Percentiles rank a stretch among this genome's conserved stretches.
These are phyloP conservation scores for Acanthamoeba royreba DNA, from an alignment of 208 protist species.

Conservation along the genomic window DNA sequence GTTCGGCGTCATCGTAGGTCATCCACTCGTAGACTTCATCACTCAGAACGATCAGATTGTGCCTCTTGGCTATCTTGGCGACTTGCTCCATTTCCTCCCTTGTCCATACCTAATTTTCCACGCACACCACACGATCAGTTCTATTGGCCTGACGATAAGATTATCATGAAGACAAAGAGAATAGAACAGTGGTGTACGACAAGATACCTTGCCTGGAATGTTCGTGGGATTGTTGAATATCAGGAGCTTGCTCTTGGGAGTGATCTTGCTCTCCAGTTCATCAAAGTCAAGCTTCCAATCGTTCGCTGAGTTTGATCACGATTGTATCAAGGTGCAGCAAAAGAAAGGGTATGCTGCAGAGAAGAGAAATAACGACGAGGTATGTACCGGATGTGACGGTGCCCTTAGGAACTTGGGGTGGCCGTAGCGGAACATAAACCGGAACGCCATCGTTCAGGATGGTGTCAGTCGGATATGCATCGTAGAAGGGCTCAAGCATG, in stretches of 20 bases:
- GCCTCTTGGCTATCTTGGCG: constrained; percentile 78
- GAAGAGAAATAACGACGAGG: background rate
- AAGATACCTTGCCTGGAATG: constrained; percentile 79
- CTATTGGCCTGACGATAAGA: background rate
- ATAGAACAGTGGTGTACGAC: constrained; percentile 59
- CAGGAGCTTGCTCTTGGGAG: constrained; percentile 82
- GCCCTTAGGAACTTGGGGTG: background rate
- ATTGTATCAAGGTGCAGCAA: background rate
- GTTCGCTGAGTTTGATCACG: background rate
- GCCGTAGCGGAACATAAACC: constrained; percentile 81
- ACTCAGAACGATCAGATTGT: constrained; percentile 57
- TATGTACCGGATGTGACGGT: background rate
- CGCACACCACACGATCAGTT: background rate
- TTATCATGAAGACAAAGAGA: background rate
- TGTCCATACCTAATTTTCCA: background rate
- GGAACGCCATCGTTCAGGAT: constrained; percentile 79
- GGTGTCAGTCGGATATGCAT: constrained; percentile 79
- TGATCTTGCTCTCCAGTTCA: constrained; percentile 78
- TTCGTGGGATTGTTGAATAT: constrained; percentile 93
- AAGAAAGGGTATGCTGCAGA: background rate
- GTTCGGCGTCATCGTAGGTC: constrained; percentile 72
- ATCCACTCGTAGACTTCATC: constrained; percentile 87
- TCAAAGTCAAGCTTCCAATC: constrained; percentile 61
- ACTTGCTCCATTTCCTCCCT: constrained; percentile 79
- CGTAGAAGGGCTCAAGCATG: constrained; percentile 91